Conservation (phyloP, 768 basidiomycete genomes). For the Pholiota conissans region DNA sequence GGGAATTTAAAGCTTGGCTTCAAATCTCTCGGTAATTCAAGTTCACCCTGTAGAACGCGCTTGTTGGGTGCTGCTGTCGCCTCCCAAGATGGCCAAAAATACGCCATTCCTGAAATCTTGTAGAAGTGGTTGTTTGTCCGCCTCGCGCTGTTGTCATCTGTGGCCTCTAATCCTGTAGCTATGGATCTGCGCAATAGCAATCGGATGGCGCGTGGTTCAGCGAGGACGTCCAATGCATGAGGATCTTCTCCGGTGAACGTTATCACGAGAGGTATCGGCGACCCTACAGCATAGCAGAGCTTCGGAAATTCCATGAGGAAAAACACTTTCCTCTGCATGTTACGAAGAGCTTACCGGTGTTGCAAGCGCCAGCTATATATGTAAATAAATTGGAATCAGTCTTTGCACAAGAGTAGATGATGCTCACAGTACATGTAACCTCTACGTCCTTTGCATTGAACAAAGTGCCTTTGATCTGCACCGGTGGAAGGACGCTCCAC, state of each 20-base stretch:
- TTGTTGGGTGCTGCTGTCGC: constrained; percentile 27
- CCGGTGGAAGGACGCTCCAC: constrained; percentile 32
- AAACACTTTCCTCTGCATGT: not conserved
- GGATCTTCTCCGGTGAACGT: constrained; percentile 43
- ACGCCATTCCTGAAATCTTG: constrained; percentile 39
- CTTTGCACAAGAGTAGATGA: not conserved
- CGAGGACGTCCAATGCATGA: constrained; percentile 51
- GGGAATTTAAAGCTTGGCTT: constrained; percentile 43
- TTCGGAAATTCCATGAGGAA: constrained; percentile 17
- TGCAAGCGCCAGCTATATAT: constrained; percentile 45
- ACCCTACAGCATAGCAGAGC: constrained; percentile 52
- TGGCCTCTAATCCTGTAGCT: constrained; percentile 48
- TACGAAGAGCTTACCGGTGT: constrained; percentile 32
- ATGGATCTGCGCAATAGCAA: constrained; percentile 48
- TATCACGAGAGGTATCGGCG: constrained; percentile 50
- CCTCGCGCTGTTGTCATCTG: constrained; percentile 32
- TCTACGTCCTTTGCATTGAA: constrained; percentile 32
- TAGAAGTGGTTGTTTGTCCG: constrained; percentile 49
- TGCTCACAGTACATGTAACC: constrained; percentile 32
- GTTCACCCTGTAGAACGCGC: constrained; percentile 48
- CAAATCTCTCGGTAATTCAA: constrained; percentile 43
- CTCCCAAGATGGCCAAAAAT: constrained; percentile 48
- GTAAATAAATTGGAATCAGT: not conserved
- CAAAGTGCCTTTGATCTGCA: constrained; percentile 31
- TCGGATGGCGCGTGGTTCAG: constrained; percentile 36